Evolutionary conservation across 2,329 filamentous ascomycete genomes (phyloP).

Genomic region (Fonsecaea nubica): DNA sequence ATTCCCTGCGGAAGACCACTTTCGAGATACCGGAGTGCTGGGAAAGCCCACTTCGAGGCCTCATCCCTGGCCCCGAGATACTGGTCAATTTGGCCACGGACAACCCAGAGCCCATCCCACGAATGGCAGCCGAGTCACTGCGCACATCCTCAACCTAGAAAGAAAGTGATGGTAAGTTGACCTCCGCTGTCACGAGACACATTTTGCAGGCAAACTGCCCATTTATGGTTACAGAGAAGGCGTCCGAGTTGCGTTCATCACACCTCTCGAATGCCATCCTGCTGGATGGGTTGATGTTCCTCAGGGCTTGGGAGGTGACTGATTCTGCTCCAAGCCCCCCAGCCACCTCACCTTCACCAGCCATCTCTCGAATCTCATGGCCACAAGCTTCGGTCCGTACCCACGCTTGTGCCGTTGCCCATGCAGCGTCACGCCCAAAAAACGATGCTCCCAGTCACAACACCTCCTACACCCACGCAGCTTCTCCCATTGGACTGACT

Average conservation of each 20-base stretch:
- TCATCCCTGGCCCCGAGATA: slow-evolving; percentile 9
- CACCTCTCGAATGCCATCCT: background rate
- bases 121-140: background rate
- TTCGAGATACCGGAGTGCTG: slow-evolving; percentile 2
- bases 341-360: slow-evolving; percentile 28
- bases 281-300: background rate
- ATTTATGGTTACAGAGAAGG: slow-evolving; percentile 8
- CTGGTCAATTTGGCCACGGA: slow-evolving; percentile 5
- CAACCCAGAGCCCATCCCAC: slow-evolving; percentile 3
- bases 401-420: slow-evolving; percentile 34
- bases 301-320: background rate
- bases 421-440: slow-evolving; percentile 32
- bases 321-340: background rate
- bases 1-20: background rate
- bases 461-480: slow-evolving; percentile 16
- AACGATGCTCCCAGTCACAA: slow-evolving; percentile 26
- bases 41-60: slow-evolving; percentile 13
- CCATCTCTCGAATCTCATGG: slow-evolving; percentile 26
- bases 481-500: slow-evolving; percentile 19
- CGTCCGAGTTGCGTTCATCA: slow-evolving; percentile 6
- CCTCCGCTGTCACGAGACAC: slow-evolving; percentile 7
- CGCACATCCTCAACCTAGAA: background rate
- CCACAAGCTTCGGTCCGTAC: slow-evolving; percentile 36
- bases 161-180: background rate
- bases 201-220: background rate